Evolutionary conservation across 2,329 filamentous ascomycete genomes (phyloP).

Genomic region (Metarhizium sp.): DNA sequence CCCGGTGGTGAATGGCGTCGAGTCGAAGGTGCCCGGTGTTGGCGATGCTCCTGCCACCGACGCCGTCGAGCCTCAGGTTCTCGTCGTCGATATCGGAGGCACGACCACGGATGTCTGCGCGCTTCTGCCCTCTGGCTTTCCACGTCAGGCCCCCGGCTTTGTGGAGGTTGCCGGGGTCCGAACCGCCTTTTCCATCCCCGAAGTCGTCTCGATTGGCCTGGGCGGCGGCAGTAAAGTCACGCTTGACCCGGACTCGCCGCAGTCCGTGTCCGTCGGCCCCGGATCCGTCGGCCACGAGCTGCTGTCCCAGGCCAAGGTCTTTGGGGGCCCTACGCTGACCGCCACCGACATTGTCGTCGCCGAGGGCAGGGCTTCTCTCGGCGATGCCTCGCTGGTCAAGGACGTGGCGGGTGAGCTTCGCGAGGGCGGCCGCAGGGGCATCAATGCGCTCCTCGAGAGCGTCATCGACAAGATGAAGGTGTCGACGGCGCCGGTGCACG

Average conservation of each 20-base stretch:
- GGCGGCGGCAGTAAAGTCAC: slow-evolving; percentile 39
- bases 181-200: slow-evolving; percentile 48
- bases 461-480: slow-evolving; percentile 49
- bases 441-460: slow-evolving; percentile 37
- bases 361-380: slow-evolving; percentile 20
- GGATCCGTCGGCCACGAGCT: slow-evolving; percentile 46
- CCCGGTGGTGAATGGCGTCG: background rate
- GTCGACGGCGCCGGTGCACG: slow-evolving; percentile 38
- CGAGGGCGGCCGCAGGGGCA: slow-evolving; percentile 19
- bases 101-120: slow-evolving; percentile 53
- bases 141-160: slow-evolving; percentile 48
- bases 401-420: slow-evolving; percentile 14
- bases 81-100: slow-evolving; percentile 51
- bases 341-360: slow-evolving; percentile 42
- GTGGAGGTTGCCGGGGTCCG: slow-evolving; percentile 49
- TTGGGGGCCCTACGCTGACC: slow-evolving; percentile 44
- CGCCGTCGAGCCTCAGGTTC: slow-evolving; percentile 19
- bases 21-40: background rate
- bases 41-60: background rate
- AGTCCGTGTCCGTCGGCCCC: slow-evolving; percentile 38
- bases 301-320: slow-evolving; percentile 35
- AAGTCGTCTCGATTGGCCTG: slow-evolving; percentile 46
- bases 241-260: slow-evolving; percentile 15
- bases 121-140: slow-evolving; percentile 48
- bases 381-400: slow-evolving; percentile 18